Base-by-base conservation (phyloP, 78 protist species). In the Dictyostelium firmibasis region DNA sequence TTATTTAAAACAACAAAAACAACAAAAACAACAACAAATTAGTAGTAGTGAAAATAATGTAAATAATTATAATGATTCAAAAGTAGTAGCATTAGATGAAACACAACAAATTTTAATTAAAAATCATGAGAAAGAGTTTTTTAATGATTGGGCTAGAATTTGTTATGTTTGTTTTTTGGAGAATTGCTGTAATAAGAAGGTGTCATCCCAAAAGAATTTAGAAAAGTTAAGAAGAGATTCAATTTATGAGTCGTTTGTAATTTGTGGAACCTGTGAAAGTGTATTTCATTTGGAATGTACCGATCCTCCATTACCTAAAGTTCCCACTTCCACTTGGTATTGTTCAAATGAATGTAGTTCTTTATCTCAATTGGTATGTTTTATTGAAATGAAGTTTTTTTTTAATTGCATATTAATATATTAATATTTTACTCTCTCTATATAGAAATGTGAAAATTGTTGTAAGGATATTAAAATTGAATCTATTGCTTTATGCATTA, bases 331-430 rank as follows among this genome's bases (percentile, higher is more conserved):
- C 27, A 16, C 23, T 41, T 87, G 93, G 93, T 78, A 38, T 43
- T 87, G 93, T 64, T 87, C 93, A 87, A 64, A 38, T 78, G 86
- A 87, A n/a, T 87, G 93, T 43, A 27, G 35, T 57, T 47, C 38
- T 31, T n/a, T 43, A 6, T 75, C 84, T 38, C 44, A 76, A 27
- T 33, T 86, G 31, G 92, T 86, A 86, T 44, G 92, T 86, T 76
- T 10, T 44, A n/a, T n/a, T n/a, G n/a, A n/a, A n/a, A n/a, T n/a
- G n/a, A n/a, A n/a, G 1, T 64, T 64, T 64, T 64, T 64, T 27
- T 67, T 67, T 67, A 23, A 16, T 67, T 67, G 16, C 20, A 20
- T 18, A n/a, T 25, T 27, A 29, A 20, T 27, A 75, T 35, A 27
- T 75, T 31, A 36, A 7, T 35, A 35, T 36, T 36, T 35, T 27